phyloP scores from a whole-genome alignment of 805 yeast genomes.

The Limtongozyma cylindracea region DNA sequence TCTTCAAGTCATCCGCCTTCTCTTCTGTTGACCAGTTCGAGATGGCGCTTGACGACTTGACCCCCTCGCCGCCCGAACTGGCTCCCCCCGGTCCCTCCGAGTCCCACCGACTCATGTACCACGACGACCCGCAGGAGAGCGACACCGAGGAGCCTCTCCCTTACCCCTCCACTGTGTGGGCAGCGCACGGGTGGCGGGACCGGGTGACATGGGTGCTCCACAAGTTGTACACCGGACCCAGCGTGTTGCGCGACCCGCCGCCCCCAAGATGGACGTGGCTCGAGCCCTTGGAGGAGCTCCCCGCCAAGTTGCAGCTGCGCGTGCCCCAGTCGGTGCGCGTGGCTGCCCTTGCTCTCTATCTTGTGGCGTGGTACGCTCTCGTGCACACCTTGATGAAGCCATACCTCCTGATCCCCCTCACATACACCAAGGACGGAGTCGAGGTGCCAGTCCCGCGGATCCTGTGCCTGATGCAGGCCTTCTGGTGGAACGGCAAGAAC shows the following conservation, averaged over 20 bases:
- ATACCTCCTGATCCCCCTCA: constrained; percentile 16
- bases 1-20: no score
- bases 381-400: constrained; percentile 15
- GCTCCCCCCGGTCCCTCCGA: not conserved
- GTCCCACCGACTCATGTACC: not conserved
- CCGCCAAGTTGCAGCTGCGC: not conserved
- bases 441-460: constrained; percentile 12
- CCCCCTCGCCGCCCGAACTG: no score
- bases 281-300: not conserved
- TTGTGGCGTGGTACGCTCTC: constrained; percentile 18
- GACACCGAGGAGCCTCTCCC: not conserved
- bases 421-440: constrained; percentile 3
- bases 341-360: constrained; percentile 11
- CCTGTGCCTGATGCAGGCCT: constrained; percentile 18
- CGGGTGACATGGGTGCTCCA: not conserved
- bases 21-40: no score
- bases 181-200: not conserved
- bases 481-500: constrained; percentile 56
- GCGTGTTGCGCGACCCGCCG: not conserved
- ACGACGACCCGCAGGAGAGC: not conserved
- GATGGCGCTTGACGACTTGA: no score
- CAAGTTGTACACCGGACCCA: not conserved
- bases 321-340: constrained; percentile 2
- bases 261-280: not conserved
- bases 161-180: not conserved